These are phyloP conservation scores for Citrus cavaleriei DNA, from an alignment of 345 rosid species.

Conservation along the genomic window DNA sequence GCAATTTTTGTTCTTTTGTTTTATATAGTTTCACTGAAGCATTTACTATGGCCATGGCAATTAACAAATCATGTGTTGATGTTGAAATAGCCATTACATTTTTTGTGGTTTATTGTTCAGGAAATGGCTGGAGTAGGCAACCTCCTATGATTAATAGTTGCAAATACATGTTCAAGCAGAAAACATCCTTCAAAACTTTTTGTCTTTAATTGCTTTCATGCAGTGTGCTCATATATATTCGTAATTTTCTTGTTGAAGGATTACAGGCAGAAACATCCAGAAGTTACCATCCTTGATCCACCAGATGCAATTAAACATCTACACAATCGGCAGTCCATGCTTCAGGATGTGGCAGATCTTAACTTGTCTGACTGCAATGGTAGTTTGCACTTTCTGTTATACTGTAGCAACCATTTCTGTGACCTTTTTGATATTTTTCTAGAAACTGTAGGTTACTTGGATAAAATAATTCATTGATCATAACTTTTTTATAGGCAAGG, in stretches of 20 bases:
- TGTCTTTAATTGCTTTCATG: neutral
- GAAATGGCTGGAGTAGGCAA: neutral
- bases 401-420: neutral
- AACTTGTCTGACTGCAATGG: conserved; percentile 58
- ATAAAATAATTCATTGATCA: conserved; percentile 15
- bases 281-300: conserved; percentile 79
- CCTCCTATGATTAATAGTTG: neutral
- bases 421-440: neutral
- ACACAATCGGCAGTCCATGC: conserved; percentile 82
- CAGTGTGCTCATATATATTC: neutral
- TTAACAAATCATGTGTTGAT: neutral
- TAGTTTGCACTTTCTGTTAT: conserved; percentile 18
- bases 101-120: neutral
- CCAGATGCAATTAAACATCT: conserved; percentile 72
- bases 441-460: neutral
- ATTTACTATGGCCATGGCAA: neutral
- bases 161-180: neutral
- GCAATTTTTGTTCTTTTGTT: neutral
- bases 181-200: neutral
- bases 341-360: conserved; percentile 71
- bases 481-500: conserved; percentile 48
- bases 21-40: neutral
- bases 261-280: conserved; percentile 66
- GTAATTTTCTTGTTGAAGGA: conserved; percentile 46
- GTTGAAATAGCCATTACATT: neutral